Percentiles rank a stretch among this genome's conserved stretches.
Conservation (phyloP, 192 early-diverging fungal genomes). For the Coemansia sp. region DNA sequence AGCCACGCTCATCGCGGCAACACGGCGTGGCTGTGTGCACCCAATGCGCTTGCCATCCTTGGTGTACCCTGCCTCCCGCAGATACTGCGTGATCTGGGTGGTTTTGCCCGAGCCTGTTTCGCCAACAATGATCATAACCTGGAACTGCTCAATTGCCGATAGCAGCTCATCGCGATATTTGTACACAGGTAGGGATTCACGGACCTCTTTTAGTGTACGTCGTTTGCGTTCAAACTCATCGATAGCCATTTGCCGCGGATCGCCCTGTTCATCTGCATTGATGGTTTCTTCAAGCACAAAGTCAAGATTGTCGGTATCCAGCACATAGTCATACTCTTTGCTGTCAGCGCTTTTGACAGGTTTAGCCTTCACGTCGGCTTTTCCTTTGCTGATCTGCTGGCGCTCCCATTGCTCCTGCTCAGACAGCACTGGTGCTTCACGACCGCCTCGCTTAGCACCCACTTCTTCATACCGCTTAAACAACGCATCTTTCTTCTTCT, state of each 20-base stretch:
- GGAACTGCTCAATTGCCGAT: slow-evolving; percentile 77
- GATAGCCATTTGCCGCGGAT: slow-evolving; percentile 59
- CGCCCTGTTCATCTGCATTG: slow-evolving; percentile 56
- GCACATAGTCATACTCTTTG: slow-evolving; percentile 87
- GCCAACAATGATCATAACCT: slow-evolving; percentile 91
- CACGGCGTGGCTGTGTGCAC: slow-evolving; percentile 97
- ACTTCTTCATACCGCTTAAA: slow-evolving; percentile 82
- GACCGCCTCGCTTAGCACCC: slow-evolving; percentile 4
- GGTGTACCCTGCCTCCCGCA: slow-evolving; percentile 93
- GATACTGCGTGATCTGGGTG: slow-evolving; percentile 97
- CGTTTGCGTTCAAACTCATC: slow-evolving; percentile 67
- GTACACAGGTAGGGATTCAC: slow-evolving; percentile 87
- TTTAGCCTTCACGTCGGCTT: slow-evolving; percentile 56
- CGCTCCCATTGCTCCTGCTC: slow-evolving; percentile 96
- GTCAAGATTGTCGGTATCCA: slow-evolving; percentile 88
- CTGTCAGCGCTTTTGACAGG: slow-evolving; percentile 51
- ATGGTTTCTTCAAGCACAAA: slow-evolving; percentile 78
- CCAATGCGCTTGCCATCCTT: slow-evolving; percentile 83
- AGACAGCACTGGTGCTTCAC: slow-evolving; percentile 46
- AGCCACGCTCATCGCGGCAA: slow-evolving; percentile 97
- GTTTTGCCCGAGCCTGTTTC: slow-evolving; percentile 99
- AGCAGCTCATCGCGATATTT: slow-evolving; percentile 79
- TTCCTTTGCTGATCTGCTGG: slow-evolving; percentile 69
- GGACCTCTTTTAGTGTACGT: slow-evolving; percentile 51
- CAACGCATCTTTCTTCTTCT: slow-evolving; percentile 84